Base-by-base conservation (phyloP, 2,329 filamentous ascomycete genomes). In the Cordyceps javanica region DNA sequence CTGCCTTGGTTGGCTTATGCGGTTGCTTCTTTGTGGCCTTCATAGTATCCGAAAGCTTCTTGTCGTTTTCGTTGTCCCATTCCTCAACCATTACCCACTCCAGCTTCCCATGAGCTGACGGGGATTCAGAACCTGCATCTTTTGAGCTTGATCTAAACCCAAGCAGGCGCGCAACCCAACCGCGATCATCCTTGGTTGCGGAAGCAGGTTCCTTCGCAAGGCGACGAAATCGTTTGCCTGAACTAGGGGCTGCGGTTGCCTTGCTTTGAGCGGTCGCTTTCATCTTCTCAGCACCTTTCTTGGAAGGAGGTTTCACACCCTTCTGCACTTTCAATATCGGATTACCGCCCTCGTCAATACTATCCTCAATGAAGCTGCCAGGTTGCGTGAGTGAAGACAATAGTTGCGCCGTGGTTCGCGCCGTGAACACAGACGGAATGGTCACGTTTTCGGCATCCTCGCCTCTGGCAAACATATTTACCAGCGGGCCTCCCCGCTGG, bases 381-480 rank as follows among this genome's bases (percentile, higher is more conserved):
- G 84, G 81, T 53, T 92, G 90, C 59, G 94, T 87, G 60, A 97
- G 79, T 8, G 92, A 91, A 1, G 92, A 96, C 16, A 99, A 80
- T 14, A 99, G 79, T 70, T 97, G 93, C 1, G 94, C 94, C 0
- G 93, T 97, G 0, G 91, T 97, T 65, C 94, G 86, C 0, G 93
- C 95, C 0, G 94, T 97, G 72, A 99, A 99, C 10, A 97, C 80
- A 0, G 94, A 90, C 1, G 94, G 92, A 55, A 99, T 97, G 0
- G 91, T 91, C 63, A 97, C 83, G 67, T 97, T 96, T 34, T 92
- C 95, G 3, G 93, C 96, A 34, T 73, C 72, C 68, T 97, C 92
- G 38, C 93, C 94, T 66, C 90, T 86, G n/a, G 94, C 94, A 71
- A 96, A 97, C 94, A 99, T 99, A 65, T 95, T 94, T 52, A 97